Evolutionary conservation across 2,329 filamentous ascomycete genomes (phyloP).

Genomic region (Fusarium tjaetaba): DNA sequence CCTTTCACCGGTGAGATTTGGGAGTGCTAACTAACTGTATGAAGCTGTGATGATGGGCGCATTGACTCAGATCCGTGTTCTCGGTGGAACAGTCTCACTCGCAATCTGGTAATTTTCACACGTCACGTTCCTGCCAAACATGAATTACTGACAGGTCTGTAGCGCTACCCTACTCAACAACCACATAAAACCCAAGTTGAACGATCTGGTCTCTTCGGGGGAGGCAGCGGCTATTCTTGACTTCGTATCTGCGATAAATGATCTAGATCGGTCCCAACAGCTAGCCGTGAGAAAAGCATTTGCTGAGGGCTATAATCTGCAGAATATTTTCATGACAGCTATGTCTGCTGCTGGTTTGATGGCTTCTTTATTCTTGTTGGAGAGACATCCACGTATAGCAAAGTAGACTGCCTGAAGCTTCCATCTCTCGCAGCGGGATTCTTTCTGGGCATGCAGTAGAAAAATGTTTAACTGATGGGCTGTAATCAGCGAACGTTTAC

Average conservation of each 20-base stretch:
- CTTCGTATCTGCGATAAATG: background rate
- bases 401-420: background rate
- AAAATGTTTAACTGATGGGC: too few species aligned
- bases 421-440: fast-evolving
- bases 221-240: background rate
- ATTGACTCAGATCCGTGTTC: background rate
- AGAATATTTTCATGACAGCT: background rate
- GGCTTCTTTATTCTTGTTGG: background rate
- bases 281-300: background rate
- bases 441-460: too few species aligned
- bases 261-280: background rate
- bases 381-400: background rate
- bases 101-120: background rate
- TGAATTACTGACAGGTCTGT: fast-evolving
- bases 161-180: conserved; percentile 4
- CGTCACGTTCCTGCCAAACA: fast-evolving
- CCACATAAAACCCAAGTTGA: background rate
- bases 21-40: background rate
- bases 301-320: background rate
- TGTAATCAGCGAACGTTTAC: too few species aligned
- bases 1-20: fast-evolving
- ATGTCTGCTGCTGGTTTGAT: background rate
- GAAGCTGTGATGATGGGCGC: conserved; percentile 11
- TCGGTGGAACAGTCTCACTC: conserved; percentile 3
- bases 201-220: background rate